phyloP scores from a whole-genome alignment of 2,329 filamentous ascomycete species.

The Verticillium zaregamsianum region DNA sequence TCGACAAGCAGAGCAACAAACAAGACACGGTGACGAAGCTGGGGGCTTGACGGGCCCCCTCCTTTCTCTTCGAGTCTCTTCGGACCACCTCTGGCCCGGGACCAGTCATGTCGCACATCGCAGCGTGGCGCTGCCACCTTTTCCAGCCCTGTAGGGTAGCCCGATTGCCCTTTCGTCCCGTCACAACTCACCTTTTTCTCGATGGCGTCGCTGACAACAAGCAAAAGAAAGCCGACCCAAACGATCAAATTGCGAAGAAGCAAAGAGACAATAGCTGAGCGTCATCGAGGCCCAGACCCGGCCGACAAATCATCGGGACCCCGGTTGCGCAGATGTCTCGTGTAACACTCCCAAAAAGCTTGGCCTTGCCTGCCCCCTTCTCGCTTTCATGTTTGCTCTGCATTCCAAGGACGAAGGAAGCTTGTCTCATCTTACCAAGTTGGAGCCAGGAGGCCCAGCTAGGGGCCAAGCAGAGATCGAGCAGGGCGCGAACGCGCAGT shows the following conservation, averaged over 20 bases:
- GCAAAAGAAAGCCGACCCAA: neutral
- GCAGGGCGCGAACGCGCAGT: too few species aligned
- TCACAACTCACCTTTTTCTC: neutral
- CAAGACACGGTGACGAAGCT: too few species aligned
- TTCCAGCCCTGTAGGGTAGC: neutral
- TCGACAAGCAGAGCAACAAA: too few species aligned
- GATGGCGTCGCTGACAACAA: neutral
- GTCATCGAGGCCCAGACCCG: neutral
- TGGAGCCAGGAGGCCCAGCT: too few species aligned
- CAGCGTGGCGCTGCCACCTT: neutral
- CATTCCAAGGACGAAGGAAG: neutral
- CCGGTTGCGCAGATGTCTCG: neutral
- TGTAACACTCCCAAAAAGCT: neutral
- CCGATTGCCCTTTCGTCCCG: neutral
- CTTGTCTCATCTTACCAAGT: too few species aligned
- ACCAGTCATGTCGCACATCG: neutral
- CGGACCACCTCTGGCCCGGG: neutral
- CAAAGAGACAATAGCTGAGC: neutral
- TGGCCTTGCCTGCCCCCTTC: neutral
- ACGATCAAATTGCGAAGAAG: neutral
- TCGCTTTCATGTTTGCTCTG: neutral
- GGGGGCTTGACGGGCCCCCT: too few species aligned
- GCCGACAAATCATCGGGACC: neutral
- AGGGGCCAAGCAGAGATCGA: too few species aligned
- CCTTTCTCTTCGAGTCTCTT: neutral